These are phyloP conservation scores for Puccinia triticina DNA, from an alignment of 1,284 basidiomycete species.

Conservation along the genomic window DNA sequence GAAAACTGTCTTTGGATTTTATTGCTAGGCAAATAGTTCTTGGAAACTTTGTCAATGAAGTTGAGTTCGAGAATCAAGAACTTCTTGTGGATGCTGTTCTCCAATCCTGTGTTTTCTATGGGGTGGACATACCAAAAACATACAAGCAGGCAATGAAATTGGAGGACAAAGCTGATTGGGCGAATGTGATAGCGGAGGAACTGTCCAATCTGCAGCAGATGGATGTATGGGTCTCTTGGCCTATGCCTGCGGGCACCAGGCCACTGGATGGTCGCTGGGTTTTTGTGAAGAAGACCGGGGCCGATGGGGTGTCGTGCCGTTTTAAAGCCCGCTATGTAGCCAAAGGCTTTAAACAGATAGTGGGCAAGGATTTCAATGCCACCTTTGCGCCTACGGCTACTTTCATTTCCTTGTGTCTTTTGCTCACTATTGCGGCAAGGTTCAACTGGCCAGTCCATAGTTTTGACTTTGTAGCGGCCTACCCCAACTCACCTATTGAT, in stretches of 20 bases:
- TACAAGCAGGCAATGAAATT: neutral
- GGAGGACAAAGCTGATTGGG: neutral
- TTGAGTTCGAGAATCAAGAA: neutral
- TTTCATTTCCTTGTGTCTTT: slow-evolving; percentile 2
- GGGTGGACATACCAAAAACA: neutral
- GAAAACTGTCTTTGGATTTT: neutral
- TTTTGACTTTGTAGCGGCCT: slow-evolving; percentile 38
- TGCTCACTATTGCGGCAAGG: neutral
- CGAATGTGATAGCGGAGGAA: neutral
- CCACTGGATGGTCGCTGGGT: slow-evolving; percentile 22
- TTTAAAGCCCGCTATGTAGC: slow-evolving; percentile 22
- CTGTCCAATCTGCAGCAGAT: neutral
- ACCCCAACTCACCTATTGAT: slow-evolving; percentile 15
- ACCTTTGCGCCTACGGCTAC: slow-evolving; percentile 40
- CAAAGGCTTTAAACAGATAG: neutral
- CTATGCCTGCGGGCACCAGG: neutral
- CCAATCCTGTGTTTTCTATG: neutral
- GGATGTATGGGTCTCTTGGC: neutral
- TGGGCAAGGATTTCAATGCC: neutral
- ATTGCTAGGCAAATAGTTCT: neutral
- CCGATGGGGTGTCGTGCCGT: too few relatives aligned
- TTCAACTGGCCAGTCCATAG: neutral
- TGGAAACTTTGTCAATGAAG: neutral
- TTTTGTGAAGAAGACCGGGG: slow-evolving; percentile 32
- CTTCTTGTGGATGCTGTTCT: neutral